phyloP scores from a whole-genome alignment of 441 rosid species.

The Aleurites moluccanus region DNA sequence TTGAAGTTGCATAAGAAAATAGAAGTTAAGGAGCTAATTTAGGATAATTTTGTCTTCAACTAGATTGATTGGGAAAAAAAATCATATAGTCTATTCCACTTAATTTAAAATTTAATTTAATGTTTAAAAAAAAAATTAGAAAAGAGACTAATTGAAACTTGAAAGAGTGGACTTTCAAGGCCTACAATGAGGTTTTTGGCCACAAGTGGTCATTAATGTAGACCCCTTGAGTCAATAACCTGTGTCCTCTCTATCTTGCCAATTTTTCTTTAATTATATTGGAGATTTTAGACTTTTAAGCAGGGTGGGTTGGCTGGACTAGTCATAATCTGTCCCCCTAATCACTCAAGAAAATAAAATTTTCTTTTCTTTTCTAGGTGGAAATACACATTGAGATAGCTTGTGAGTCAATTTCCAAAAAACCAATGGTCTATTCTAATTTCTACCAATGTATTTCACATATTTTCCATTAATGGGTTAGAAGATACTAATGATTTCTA shows the following conservation, averaged over 20 bases:
- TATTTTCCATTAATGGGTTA: no score
- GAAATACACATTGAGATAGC: not conserved
- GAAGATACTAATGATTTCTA: not conserved
- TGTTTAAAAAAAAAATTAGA: not conserved
- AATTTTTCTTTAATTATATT: not conserved
- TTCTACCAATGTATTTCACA: not conserved
- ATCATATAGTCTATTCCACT: not conserved
- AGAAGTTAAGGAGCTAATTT: not conserved
- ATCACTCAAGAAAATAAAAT: not conserved
- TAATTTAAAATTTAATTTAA: not conserved
- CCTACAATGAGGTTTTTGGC: not conserved
- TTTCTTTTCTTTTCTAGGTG: not conserved
- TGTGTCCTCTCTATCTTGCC: not conserved
- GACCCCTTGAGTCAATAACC: not conserved
- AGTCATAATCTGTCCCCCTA: slow-evolving; percentile 9
- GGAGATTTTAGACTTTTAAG: slow-evolving; percentile 3
- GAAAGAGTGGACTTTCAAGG: slow-evolving; percentile 4
- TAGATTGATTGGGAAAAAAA: not conserved
- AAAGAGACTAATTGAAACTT: not conserved
- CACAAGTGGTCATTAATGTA: not conserved
- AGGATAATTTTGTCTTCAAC: not conserved
- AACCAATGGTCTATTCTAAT: not conserved
- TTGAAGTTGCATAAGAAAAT: not conserved
- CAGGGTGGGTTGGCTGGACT: slow-evolving; percentile 2
- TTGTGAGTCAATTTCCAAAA: slow-evolving; percentile 10